phyloP scores from a whole-genome alignment of 2,329 filamentous ascomycete species.

The Exutisphaerella laricina region DNA sequence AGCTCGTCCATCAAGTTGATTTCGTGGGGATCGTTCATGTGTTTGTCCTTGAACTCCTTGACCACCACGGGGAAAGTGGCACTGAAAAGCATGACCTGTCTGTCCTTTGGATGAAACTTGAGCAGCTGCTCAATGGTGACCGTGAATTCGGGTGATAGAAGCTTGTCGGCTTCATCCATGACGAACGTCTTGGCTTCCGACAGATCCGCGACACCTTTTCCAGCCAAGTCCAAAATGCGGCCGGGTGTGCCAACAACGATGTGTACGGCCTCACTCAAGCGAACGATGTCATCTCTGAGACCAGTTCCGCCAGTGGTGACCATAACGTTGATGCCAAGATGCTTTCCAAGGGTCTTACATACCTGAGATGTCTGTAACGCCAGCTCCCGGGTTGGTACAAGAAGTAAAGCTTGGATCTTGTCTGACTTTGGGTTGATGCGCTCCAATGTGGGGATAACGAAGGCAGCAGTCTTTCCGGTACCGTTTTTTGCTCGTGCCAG shows the following conservation, averaged over 20 bases:
- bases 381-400: conserved; percentile 93
- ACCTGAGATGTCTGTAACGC: conserved; percentile 98
- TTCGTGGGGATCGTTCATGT: conserved; percentile 94
- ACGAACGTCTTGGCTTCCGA: conserved; percentile 97
- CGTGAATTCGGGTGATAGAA: conserved; percentile 93
- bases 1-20: conserved; percentile 99
- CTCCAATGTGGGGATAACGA: conserved; percentile 91
- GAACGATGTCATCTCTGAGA: conserved; percentile 92
- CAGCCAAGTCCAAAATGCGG: conserved; percentile 89
- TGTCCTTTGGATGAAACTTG: conserved; percentile 91
- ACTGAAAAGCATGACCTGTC: conserved; percentile 98
- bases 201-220: conserved; percentile 93
- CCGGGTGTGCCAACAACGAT: conserved; percentile 97
- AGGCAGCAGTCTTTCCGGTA: conserved; percentile 96
- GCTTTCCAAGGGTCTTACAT: conserved; percentile 96
- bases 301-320: conserved; percentile 96
- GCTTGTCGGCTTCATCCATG: conserved; percentile 99
- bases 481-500: conserved; percentile 97
- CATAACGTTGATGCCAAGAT: conserved; percentile 97
- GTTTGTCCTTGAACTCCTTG: conserved; percentile 96
- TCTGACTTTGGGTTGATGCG: conserved; percentile 94
- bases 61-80: conserved; percentile 96
- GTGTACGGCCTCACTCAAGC: conserved; percentile 88
- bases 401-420: conserved; percentile 93
- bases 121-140: conserved; percentile 95